These are phyloP conservation scores for Rhodotorula kratochvilovae DNA, from an alignment of 768 basidiomycete species.

Conservation along the genomic window DNA sequence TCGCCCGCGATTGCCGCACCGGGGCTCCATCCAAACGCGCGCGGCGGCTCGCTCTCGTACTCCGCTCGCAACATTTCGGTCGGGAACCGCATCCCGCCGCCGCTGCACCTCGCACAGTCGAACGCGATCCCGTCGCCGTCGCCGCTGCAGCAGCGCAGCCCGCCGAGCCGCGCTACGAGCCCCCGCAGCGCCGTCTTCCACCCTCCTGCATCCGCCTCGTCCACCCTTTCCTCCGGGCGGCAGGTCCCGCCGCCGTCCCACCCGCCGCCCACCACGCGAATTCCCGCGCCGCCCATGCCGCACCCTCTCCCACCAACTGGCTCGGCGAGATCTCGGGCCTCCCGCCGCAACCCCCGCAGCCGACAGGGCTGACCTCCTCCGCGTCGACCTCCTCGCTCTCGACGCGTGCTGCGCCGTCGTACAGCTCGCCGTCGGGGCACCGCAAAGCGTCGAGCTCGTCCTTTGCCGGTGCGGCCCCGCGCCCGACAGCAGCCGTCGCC, in stretches of 20 bases:
- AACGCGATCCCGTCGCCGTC: slow-evolving; percentile 45
- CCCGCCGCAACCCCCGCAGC: background rate
- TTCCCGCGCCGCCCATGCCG: background rate
- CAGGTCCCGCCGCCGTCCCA: slow-evolving; percentile 10
- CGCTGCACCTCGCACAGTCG: slow-evolving; percentile 39
- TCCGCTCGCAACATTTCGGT: slow-evolving; percentile 17
- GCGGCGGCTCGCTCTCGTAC: slow-evolving; percentile 17
- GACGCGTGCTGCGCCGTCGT: background rate
- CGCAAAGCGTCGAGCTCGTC: slow-evolving; percentile 28
- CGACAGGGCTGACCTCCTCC: background rate
- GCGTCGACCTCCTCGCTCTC: slow-evolving; percentile 3
- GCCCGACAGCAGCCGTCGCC: background rate
- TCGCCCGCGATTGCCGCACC: background rate
- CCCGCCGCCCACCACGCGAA: background rate
- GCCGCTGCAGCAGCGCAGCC: slow-evolving; percentile 44
- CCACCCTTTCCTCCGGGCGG: background rate
- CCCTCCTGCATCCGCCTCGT: slow-evolving; percentile 39
- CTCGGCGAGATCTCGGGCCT: slow-evolving; percentile 2
- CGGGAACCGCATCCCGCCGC: slow-evolving; percentile 37
- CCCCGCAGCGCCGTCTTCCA: slow-evolving; percentile 50
- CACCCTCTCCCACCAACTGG: background rate
- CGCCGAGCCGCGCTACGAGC: slow-evolving; percentile 44
- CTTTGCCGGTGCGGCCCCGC: background rate
- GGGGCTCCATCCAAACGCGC: background rate
- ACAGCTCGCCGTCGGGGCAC: background rate